phyloP scores from a whole-genome alignment of 192 early-diverging fungal species.

The Ambispora gerdemannii region DNA sequence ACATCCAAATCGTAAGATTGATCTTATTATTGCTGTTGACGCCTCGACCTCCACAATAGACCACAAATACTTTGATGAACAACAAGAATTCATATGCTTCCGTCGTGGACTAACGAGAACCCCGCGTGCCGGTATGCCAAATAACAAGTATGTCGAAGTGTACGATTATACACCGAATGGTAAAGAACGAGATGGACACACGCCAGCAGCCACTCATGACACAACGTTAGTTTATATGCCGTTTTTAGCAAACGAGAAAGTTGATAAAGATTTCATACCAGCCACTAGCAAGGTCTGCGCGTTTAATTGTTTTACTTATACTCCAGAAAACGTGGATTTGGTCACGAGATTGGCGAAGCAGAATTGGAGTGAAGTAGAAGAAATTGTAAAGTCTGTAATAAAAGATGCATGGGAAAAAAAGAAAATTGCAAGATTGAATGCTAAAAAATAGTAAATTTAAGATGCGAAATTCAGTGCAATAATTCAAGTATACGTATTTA shows the following conservation, averaged over 20 bases:
- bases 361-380: constrained; percentile 36
- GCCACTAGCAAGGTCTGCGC: constrained; percentile 59
- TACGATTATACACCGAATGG: background rate
- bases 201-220: constrained; percentile 34
- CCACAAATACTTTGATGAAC: constrained; percentile 60
- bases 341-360: constrained; percentile 53
- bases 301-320: constrained; percentile 68
- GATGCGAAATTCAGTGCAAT: no score
- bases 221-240: constrained; percentile 60
- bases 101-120: background rate
- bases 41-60: constrained; percentile 68
- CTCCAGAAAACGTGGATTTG: constrained; percentile 56
- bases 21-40: constrained; percentile 73
- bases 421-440: constrained; percentile 33
- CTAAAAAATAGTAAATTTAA: constrained; percentile 30
- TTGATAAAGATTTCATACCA: constrained; percentile 59
- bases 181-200: background rate
- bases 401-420: constrained; percentile 40
- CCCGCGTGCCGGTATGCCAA: background rate
- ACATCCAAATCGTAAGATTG: constrained; percentile 60
- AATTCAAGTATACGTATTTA: no score
- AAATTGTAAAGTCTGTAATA: constrained; percentile 33
- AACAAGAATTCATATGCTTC: constrained; percentile 20
- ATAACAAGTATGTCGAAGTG: background rate
- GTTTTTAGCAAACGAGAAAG: constrained; percentile 55